These are phyloP conservation scores for Cardamine resedifolia DNA, from an alignment of 345 rosid species.

Conservation along the genomic window DNA sequence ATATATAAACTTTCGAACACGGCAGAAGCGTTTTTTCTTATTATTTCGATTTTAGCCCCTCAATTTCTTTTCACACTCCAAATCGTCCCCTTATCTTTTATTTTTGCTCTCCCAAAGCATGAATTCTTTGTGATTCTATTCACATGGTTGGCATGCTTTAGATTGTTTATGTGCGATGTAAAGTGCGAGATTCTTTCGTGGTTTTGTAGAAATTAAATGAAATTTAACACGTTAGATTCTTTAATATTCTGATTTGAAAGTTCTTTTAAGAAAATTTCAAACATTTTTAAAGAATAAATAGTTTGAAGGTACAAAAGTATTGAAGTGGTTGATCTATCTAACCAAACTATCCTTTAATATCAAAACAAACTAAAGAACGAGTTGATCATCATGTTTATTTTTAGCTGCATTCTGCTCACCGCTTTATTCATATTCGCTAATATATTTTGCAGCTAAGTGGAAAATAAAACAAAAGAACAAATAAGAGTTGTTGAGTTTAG, in stretches of 20 bases:
- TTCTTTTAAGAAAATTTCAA: slow-evolving; percentile 2
- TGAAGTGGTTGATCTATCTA: slow-evolving; percentile 34
- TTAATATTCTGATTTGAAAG: not conserved
- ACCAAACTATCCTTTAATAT: not conserved
- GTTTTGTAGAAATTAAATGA: not conserved
- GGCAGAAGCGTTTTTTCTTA: slow-evolving; percentile 17
- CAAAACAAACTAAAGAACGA: slow-evolving; percentile 12
- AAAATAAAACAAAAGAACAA: slow-evolving; percentile 2
- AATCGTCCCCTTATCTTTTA: not conserved
- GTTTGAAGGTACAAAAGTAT: not conserved
- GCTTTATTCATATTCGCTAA: slow-evolving; percentile 16
- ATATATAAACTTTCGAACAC: slow-evolving; percentile 10
- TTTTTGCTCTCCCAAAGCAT: not conserved
- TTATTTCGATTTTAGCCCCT: not conserved
- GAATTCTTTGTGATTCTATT: not conserved
- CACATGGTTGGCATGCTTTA: not conserved
- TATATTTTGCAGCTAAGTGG: not conserved
- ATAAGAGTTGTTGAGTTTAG: slow-evolving; percentile 27
- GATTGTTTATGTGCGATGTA: slow-evolving; percentile 12
- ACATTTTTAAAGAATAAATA: not conserved
- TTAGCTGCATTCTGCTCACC: slow-evolving; percentile 2
- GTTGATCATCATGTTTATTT: slow-evolving; percentile 13
- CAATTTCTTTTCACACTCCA: not conserved
- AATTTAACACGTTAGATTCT: slow-evolving; percentile 1
- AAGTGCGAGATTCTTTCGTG: slow-evolving; percentile 2